phyloP scores from a whole-genome alignment of 2,329 filamentous ascomycete genomes.

The Colletotrichum limetticola region DNA sequence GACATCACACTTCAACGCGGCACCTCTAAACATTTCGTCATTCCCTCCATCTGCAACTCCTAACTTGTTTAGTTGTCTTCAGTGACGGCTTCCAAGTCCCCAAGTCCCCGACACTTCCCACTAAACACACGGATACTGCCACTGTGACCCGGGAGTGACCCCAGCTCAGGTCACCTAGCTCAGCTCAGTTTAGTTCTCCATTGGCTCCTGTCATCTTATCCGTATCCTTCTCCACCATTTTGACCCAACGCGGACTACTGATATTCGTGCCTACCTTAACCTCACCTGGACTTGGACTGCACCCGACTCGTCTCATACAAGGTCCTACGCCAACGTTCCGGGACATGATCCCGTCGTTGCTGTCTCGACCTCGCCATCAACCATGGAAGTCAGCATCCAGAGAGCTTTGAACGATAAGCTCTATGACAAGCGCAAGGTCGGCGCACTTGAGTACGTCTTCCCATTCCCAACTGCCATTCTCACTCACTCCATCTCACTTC shows the following conservation, averaged over 20 bases:
- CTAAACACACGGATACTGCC: neutral
- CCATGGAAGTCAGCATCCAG: conserved; percentile 90
- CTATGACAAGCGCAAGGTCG: conserved; percentile 97
- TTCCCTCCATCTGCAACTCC: neutral
- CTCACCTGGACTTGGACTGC: neutral
- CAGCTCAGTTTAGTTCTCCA: neutral
- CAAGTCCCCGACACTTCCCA: neutral
- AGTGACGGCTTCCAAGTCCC: neutral
- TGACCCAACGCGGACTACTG: neutral
- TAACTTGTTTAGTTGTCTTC: neutral
- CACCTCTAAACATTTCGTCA: neutral
- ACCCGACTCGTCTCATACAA: neutral
- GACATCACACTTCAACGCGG: neutral
- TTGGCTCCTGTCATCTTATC: neutral
- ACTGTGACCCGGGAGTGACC: conserved; percentile 8
- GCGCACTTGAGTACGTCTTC: conserved; percentile 87
- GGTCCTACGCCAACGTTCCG: neutral
- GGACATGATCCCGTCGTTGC: conserved; percentile 9
- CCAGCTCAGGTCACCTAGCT: neutral
- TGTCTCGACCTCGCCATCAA: conserved; percentile 16
- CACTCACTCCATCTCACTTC: neutral
- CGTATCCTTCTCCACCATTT: neutral
- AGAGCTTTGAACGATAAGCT: conserved; percentile 96
- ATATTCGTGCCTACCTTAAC: neutral
- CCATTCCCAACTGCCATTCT: neutral